phyloP scores from a whole-genome alignment of 116 monocot genomes.

The Phalaenopsis hybrid region DNA sequence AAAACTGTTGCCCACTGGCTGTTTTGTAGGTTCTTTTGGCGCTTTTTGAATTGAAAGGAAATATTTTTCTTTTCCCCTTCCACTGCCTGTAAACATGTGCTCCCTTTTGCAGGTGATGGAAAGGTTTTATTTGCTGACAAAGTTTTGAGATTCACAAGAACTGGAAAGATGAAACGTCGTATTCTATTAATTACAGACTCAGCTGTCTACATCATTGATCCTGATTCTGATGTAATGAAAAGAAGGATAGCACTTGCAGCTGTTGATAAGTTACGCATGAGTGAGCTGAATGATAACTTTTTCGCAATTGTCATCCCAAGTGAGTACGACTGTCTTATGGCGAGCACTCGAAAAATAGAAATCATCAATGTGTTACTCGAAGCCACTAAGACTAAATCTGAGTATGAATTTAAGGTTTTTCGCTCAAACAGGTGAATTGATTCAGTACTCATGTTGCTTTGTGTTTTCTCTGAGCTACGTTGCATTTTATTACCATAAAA shows the following conservation, averaged over 20 bases:
- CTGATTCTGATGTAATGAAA: slow-evolving; percentile 65
- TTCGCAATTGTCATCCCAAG: slow-evolving; percentile 81
- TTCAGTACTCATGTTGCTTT: not conserved
- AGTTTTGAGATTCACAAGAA: slow-evolving; percentile 78
- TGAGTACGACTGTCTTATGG: slow-evolving; percentile 91
- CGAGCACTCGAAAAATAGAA: slow-evolving; percentile 75
- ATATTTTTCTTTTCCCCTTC: not conserved
- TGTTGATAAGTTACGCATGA: slow-evolving; percentile 68
- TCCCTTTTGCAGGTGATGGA: slow-evolving; percentile 51
- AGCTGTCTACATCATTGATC: slow-evolving; percentile 82
- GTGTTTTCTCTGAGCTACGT: not conserved
- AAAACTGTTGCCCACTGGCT: not conserved
- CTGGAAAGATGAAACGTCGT: slow-evolving; percentile 85
- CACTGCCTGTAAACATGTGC: not conserved
- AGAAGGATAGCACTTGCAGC: slow-evolving; percentile 75
- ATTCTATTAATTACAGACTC: slow-evolving; percentile 81
- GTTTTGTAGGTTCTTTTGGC: not conserved
- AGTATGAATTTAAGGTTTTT: slow-evolving; percentile 48
- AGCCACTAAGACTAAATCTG: slow-evolving; percentile 51
- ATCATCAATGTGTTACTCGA: slow-evolving; percentile 62
- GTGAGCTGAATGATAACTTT: slow-evolving; percentile 76
- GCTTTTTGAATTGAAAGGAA: not conserved
- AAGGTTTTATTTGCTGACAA: slow-evolving; percentile 84
- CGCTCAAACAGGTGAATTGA: slow-evolving; percentile 59
- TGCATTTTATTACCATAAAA: not conserved